A percentile compares a stretch with the other conserved stretches of the same genome.
These are phyloP conservation scores for Dendrocalamus latiflorus DNA, from an alignment of 202 grass and related monocot genomes.

Conservation along the genomic window DNA sequence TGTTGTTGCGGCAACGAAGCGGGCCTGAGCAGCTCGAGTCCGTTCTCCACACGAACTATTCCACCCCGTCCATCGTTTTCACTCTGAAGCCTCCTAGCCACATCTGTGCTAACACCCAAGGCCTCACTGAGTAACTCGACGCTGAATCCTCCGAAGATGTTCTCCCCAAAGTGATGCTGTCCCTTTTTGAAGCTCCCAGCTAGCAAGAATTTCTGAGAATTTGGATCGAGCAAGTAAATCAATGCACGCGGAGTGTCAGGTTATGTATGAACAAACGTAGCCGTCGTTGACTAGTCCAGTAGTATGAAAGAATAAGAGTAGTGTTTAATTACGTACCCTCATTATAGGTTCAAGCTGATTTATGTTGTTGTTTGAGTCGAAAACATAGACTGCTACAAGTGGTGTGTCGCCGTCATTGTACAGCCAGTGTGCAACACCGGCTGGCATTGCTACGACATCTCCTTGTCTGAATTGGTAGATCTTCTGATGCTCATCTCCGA, in stretches of 20 bases:
- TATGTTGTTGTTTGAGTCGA: conserved; percentile 21
- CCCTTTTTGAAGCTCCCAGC: conserved; percentile 9
- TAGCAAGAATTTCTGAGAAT: conserved; percentile 20
- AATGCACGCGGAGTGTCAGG: too few species aligned
- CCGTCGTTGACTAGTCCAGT: too few species aligned
- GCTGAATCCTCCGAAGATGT: conserved; percentile 26
- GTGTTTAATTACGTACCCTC: background rate
- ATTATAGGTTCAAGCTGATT: conserved; percentile 33
- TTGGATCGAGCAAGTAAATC: too few species aligned
- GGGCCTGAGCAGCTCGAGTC: background rate
- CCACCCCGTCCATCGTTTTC: conserved; percentile 25
- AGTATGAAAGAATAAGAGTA: too few species aligned
- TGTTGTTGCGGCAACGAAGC: too few species aligned
- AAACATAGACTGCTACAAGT: conserved; percentile 23
- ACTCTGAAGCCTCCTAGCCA: conserved; percentile 30
- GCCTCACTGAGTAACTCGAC: conserved; percentile 25
- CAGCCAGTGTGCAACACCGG: conserved; percentile 23
- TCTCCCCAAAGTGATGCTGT: conserved; percentile 7
- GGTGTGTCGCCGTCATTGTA: background rate
- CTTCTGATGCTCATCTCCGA: conserved; percentile 28
- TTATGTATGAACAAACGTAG: too few species aligned
- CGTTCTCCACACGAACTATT: conserved; percentile 26
- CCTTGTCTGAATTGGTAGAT: background rate
- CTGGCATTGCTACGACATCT: conserved; percentile 15
- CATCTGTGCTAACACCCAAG: conserved; percentile 29